Evolutionary conservation across 2,329 filamentous ascomycete genomes (phyloP), one percentile per base, ranked within the genome.

Genomic region (Xylaria sp.): DNA sequence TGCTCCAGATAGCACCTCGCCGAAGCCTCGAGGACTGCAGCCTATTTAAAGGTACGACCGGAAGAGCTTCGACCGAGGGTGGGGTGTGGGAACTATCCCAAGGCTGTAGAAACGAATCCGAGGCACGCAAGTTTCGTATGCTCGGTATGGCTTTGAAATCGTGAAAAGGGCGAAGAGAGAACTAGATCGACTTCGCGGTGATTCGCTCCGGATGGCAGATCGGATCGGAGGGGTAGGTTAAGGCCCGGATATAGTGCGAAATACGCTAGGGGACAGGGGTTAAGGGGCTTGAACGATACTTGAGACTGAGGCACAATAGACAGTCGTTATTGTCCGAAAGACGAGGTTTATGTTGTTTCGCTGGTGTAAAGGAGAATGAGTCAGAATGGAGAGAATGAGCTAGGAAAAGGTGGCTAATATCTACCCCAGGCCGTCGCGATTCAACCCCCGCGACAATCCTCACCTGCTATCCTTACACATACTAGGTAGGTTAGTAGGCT

Each of bases 21-120:
- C 93, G 90, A 90, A 91, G 75, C 89, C 92, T 91, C 91, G 73
- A 73, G 90, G 91, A 90, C 86, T 91, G 94, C 93, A 92, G 93
- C 93, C 78, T 94, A 78, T 94, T 96, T 94, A 93, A 95, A 94
- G 92, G 92, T 85, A 85, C 84, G 76, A 75, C 70, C 73, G 73
- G 78, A 80, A 81, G 80, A 75, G 80, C 74, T 74, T 75, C 59
- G 76, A 74, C 74, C 57, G 60, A 67, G 68, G 52, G 61, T 41
- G 48, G 46, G 46, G 52, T 28, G 60, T 43, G 52, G 67, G 58
- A 60, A 50, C 59, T 65, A 71, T 72, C 66, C 66, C 61, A 58
- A 57, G 52, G 39, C 48, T 34, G 52, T 50, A 48, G 55, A 30
- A 53, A 41, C 7, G 34, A 45, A 55, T 32, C 58, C 39, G 63